Percentiles rank a stretch among this genome's conserved stretches.
Evolutionary conservation across 2,329 filamentous ascomycete species (phyloP).

Genomic region (Penicillium frequentans): DNA sequence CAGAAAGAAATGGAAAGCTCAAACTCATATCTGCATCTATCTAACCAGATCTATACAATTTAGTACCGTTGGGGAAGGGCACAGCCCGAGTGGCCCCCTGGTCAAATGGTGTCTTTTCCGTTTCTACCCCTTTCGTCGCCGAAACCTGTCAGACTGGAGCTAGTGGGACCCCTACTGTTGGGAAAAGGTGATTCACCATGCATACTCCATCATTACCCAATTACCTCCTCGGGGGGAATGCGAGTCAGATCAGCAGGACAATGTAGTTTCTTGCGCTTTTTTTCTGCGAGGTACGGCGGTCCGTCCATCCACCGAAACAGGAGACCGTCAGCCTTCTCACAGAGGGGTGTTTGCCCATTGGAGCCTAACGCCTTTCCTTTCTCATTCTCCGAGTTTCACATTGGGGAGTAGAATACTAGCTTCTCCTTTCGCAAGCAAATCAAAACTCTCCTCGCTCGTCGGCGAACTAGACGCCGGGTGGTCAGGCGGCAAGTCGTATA

Average conservation of each 20-base stretch:
- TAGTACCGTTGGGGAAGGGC: not conserved
- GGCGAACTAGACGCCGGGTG: conserved; percentile 33
- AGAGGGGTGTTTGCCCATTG: not conserved
- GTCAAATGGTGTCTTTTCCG: not conserved
- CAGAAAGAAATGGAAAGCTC: not conserved
- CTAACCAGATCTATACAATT: not conserved
- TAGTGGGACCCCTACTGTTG: conserved; percentile 3
- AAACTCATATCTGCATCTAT: not conserved
- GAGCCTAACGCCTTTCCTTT: conserved; percentile 3
- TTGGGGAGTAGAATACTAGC: conserved; percentile 41
- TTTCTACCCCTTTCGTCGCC: conserved; percentile 4
- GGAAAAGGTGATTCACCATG: conserved; percentile 13
- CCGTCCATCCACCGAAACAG: conserved; percentile 1
- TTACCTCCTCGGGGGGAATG: not conserved
- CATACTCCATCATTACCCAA: conserved; percentile 8
- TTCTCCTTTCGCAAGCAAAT: conserved; percentile 45
- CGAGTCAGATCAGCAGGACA: conserved; percentile 14
- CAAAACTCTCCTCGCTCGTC: conserved; percentile 51
- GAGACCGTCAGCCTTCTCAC: not conserved
- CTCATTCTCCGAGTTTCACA: conserved; percentile 6
- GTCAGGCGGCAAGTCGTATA: conserved; percentile 12
- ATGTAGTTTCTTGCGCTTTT: not conserved
- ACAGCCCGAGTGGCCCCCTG: not conserved
- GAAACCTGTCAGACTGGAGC: conserved; percentile 8
- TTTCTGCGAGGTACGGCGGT: conserved; percentile 4